Conservation (phyloP, 1,139 yeast species). For the Pichia sp. region DNA sequence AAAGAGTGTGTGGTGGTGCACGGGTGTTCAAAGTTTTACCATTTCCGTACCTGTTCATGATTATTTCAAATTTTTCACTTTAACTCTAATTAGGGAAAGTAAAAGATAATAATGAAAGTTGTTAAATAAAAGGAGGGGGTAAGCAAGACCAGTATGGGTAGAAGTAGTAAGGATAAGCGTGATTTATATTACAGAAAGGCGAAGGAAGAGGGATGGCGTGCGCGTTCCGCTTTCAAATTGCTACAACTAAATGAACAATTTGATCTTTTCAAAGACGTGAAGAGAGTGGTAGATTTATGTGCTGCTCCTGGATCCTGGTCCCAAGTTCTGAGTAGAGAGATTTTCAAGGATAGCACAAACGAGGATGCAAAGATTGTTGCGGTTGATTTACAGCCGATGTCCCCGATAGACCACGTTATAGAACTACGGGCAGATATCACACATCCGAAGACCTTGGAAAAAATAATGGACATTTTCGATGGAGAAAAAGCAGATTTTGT, state of each 20-base stretch:
- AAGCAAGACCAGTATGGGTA: conserved; percentile 58
- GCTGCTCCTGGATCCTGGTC: conserved; percentile 99
- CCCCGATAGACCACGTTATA: conserved; percentile 84
- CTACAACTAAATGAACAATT: conserved; percentile 88
- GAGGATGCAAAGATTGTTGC: conserved; percentile 74
- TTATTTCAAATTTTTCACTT: not conserved
- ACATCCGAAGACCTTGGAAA: conserved; percentile 79
- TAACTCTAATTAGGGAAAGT: not conserved
- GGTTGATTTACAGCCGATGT: conserved; percentile 95
- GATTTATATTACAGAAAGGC: conserved; percentile 87
- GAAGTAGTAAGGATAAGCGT: conserved; percentile 90
- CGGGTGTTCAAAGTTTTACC: not conserved
- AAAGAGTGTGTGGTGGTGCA: not conserved
- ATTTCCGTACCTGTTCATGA: not conserved
- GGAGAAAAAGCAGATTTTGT: conserved; percentile 94
- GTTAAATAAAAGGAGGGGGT: not conserved
- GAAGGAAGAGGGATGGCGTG: conserved; percentile 96
- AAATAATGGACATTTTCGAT: conserved; percentile 74
- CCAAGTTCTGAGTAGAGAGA: conserved; percentile 78
- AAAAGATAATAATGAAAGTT: not conserved
- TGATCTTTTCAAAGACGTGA: conserved; percentile 66
- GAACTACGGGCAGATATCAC: conserved; percentile 95
- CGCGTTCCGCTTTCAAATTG: conserved; percentile 90
- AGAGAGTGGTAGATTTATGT: conserved; percentile 89
- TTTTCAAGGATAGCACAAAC: conserved; percentile 37